A percentile compares a stretch with the other conserved stretches of the same genome.
phyloP scores from a whole-genome alignment of 768 basidiomycete genomes.

The Cystofilobasidium bisporidii region DNA sequence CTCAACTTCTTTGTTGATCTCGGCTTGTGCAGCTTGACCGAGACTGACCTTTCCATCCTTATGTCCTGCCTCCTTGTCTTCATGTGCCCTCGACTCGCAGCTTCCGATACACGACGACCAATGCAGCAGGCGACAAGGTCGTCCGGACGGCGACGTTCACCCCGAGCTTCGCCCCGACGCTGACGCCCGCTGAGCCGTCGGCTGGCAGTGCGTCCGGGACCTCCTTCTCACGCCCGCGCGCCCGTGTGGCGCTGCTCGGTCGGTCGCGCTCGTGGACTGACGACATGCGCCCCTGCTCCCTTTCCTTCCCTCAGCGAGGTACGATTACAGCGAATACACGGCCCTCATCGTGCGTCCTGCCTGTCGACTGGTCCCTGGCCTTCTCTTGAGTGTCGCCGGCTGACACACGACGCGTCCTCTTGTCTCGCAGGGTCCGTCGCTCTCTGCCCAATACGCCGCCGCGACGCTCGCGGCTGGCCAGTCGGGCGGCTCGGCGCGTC shows the following conservation, averaged over 20 bases:
- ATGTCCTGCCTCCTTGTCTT: neutral
- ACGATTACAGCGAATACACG: neutral
- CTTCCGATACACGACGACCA: constrained; percentile 15
- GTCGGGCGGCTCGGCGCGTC: neutral
- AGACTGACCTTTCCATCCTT: neutral
- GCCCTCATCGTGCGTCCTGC: constrained; percentile 4
- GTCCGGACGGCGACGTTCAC: constrained; percentile 16
- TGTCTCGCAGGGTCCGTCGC: neutral
- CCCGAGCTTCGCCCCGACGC: constrained; percentile 22
- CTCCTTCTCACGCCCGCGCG: neutral
- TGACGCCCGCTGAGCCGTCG: constrained; percentile 2
- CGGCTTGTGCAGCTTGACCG: neutral
- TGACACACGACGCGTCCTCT: too few relatives aligned
- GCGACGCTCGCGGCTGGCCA: neutral
- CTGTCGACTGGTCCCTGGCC: neutral
- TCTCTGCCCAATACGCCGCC: neutral
- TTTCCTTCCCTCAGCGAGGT: neutral
- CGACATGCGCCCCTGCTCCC: too few relatives aligned
- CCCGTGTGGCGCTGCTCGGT: neutral
- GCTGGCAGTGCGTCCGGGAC: constrained; percentile 6
- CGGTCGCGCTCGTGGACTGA: too few relatives aligned
- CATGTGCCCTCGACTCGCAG: too few relatives aligned
- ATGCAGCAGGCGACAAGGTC: constrained; percentile 16
- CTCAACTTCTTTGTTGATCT: neutral
- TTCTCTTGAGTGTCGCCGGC: too few relatives aligned